Base-by-base conservation (phyloP, 768 basidiomycete genomes). In the Tylopilus cervinicoccineus region DNA sequence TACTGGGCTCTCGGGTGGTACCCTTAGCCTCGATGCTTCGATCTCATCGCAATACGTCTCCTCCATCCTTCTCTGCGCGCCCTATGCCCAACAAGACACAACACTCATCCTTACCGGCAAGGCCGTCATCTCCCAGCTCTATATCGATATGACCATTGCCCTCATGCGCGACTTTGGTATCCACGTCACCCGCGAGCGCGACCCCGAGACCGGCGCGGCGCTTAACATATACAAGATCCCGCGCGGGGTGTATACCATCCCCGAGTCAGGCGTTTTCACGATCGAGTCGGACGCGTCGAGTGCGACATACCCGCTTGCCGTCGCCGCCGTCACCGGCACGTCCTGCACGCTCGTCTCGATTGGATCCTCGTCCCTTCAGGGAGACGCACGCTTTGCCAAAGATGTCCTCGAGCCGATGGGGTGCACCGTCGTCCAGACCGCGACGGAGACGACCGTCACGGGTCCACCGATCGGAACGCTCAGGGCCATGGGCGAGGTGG, bases 11-110 rank as follows among this genome's bases (percentile, higher is more conserved):
- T 78, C 78, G 49, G 96, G 95, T 16, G 84, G 85, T 0, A 78
- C 69, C 4, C 90, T 98, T 60, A 77, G 84, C 59, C 82, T 99
- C 39, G 88, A 94, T 2, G 96, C 96, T 6, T 92, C 84, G 59
- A 89, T 99, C 7, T 97, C 94, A 5, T 93, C 88, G 57, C 96
- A 99, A 82, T 99, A 97, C 62, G 96, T 98, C 29, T 96, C 93
- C 5, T 94, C 93, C 9, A 92, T 98, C 63, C 79, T 99, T 7
- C 85, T 98, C 32, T 96, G 93, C 63, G 94, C 96, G 0, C 96
- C 95, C 2, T 99, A 98, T 62, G 93, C 95, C 2, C 59, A 68
- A 24, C 75, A 90, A 61, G 76, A 86, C n/a, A 80, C 96, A 51
- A 84, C 83, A 3, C 83, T 98, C 44, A 88, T 96, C 69, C 79